A percentile compares a stretch with the other conserved stretches of the same genome.
Conservation (phyloP, 306 rosid species). For the Rubus idaeus region DNA sequence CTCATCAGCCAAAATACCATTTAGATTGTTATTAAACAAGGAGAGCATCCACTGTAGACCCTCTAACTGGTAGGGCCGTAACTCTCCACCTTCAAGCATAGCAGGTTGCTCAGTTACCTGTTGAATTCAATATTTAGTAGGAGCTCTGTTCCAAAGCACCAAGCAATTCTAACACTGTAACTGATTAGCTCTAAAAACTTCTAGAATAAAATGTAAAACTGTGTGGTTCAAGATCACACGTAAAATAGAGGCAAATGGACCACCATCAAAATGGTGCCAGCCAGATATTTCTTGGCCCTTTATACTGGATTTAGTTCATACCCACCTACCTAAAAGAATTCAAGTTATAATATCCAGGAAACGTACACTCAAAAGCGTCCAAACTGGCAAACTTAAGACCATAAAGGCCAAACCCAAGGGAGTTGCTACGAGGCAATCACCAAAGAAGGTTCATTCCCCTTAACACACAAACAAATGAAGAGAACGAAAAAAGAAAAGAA, state of each 20-base stretch:
- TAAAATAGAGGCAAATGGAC: background rate
- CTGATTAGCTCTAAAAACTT: background rate
- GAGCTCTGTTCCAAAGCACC: constrained; percentile 22
- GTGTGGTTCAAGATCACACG: background rate
- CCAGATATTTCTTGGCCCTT: background rate
- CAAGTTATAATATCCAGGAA: background rate
- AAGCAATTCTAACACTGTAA: constrained; percentile 4
- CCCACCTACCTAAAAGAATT: background rate
- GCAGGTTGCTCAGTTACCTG: constrained; percentile 98
- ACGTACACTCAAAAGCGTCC: background rate
- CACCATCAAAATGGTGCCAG: background rate
- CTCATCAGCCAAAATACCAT: constrained; percentile 99
- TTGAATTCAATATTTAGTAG: constrained; percentile 20
- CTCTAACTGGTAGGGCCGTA: constrained; percentile 90
- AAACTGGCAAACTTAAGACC: background rate
- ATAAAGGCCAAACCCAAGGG: background rate
- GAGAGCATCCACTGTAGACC: constrained; percentile 99
- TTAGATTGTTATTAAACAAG: constrained; percentile 88
- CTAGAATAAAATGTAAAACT: background rate
- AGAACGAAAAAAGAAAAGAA: background rate
- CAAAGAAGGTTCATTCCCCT: constrained; percentile 9
- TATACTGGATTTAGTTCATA: constrained; percentile 5
- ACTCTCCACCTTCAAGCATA: constrained; percentile 91
- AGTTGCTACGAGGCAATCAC: constrained; percentile 11
- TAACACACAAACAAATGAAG: background rate